Evolutionary conservation across 2,329 filamentous ascomycete species (phyloP), one percentile per base, ranked within the genome.

Genomic region (Cordyceps pruinosa): DNA sequence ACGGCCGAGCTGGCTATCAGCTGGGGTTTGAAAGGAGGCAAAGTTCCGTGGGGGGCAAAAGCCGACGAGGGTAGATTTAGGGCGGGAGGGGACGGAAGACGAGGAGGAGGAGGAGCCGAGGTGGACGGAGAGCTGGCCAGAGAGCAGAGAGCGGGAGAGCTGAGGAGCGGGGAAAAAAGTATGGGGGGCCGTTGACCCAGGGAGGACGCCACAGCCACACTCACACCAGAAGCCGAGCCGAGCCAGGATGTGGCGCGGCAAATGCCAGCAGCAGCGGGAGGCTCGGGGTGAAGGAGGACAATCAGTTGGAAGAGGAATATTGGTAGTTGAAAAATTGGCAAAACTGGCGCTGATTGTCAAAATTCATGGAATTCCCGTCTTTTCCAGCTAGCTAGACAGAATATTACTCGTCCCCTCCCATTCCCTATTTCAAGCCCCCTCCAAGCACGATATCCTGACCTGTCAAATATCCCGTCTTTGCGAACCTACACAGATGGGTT

Each of bases 401-500:
- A 26, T 8, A 26, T 15, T 26, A 5, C 23, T 45, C 41, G 19
- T 30, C 7, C 17, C 8, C 4, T 10, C 7, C 17, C 6, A 12
- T n/a, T 9, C 13, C 25, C 42, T 55, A 67, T 45, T 66, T 65
- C 42, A 68, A 34, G 12, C 65, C 65, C 2, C 65, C 66, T 5
- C 62, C 59, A n/a, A 66, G 57, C 25, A 68, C 42, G 12, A 68
- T 58, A 45, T 67, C 64, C 49, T 68, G 66, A 7, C 66, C 66
- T 2, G 66, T 68, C 41, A 68, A 59, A 34, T 68, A 68, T 4
- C 66, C 66, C 15, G 66, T 67, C 59, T 63, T 68, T 7, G 61
- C 66, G 50, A 68, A 64, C 66, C 66, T 68, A 34, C 13, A 21
- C 6, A 41, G 1, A 51, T 54, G 37, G 1, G 46, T 50, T n/a